These are phyloP conservation scores for Rhizopus sp. DNA, from an alignment of 371 early-diverging fungal species.

Conservation along the genomic window DNA sequence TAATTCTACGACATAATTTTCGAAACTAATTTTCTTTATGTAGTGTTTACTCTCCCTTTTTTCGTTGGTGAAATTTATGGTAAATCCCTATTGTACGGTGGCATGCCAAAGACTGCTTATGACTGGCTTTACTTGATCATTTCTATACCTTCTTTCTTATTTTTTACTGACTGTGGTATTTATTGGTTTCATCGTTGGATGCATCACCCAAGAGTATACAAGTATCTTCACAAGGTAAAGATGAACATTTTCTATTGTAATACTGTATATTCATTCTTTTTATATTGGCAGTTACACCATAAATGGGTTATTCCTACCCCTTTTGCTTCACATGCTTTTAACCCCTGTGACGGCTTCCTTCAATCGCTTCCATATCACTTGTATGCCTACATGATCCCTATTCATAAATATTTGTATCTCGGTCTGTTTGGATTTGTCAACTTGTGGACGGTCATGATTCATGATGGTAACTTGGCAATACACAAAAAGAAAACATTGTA, in stretches of 20 bases:
- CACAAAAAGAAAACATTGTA: neutral
- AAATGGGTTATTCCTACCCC: slow-evolving; percentile 84
- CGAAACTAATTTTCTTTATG: neutral
- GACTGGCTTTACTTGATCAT: slow-evolving; percentile 67
- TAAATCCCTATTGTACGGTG: slow-evolving; percentile 76
- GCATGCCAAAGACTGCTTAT: slow-evolving; percentile 28
- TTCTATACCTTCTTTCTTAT: slow-evolving; percentile 73
- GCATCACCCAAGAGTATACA: slow-evolving; percentile 88
- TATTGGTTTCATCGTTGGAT: slow-evolving; percentile 93
- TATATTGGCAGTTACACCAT: slow-evolving; percentile 46
- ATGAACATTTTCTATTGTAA: too few relatives aligned
- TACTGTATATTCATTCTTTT: neutral
- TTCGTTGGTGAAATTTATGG: slow-evolving; percentile 88
- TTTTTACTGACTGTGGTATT: slow-evolving; percentile 92
- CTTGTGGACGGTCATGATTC: slow-evolving; percentile 95
- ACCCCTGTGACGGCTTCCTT: slow-evolving; percentile 89
- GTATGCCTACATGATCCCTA: slow-evolving; percentile 85
- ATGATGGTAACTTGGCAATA: slow-evolving; percentile 74
- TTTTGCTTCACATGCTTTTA: slow-evolving; percentile 96
- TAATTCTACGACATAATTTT: neutral
- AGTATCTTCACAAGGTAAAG: slow-evolving; percentile 74
- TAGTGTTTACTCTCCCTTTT: slow-evolving; percentile 86
- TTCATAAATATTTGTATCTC: slow-evolving; percentile 88
- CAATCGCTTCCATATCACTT: slow-evolving; percentile 96
- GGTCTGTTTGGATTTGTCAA: slow-evolving; percentile 88